Conservation (phyloP, 148 eudicot genomes). For the Nyssa sinensis region DNA sequence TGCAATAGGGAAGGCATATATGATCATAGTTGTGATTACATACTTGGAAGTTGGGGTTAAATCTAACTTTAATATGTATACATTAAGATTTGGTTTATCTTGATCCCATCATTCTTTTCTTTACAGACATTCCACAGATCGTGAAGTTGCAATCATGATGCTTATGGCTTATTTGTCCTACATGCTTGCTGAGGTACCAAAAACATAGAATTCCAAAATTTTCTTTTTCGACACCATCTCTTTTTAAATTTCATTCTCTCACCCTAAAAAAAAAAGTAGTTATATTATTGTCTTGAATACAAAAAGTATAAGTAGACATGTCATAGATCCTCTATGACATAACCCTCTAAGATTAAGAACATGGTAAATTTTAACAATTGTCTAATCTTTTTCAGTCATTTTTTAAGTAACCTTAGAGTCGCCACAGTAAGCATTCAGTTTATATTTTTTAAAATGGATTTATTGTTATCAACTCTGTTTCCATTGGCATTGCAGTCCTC, state of each 20-base stretch:
- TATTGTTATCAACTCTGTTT: no score
- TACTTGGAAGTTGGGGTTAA: neutral
- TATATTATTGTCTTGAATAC: no score
- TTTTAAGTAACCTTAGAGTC: neutral
- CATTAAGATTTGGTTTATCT: neutral
- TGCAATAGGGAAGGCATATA: neutral
- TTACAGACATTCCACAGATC: constrained; percentile 90
- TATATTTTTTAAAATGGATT: no score
- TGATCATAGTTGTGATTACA: no score
- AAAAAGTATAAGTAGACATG: neutral
- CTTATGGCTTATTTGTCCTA: constrained; percentile 93
- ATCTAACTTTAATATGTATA: neutral
- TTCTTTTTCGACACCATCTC: neutral
- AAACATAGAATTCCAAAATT: neutral
- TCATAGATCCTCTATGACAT: neutral
- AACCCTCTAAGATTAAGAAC: neutral
- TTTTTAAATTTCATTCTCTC: neutral
- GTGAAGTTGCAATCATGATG: constrained; percentile 96
- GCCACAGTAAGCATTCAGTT: neutral
- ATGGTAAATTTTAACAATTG: neutral
- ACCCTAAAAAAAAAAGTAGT: neutral
- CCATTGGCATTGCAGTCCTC: no score
- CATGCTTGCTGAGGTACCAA: constrained; percentile 84
- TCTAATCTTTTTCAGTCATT: neutral
- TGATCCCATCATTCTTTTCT: constrained; percentile 6